Base-by-base conservation (phyloP, 106 monocot species). In the Dendrobium catenatum region DNA sequence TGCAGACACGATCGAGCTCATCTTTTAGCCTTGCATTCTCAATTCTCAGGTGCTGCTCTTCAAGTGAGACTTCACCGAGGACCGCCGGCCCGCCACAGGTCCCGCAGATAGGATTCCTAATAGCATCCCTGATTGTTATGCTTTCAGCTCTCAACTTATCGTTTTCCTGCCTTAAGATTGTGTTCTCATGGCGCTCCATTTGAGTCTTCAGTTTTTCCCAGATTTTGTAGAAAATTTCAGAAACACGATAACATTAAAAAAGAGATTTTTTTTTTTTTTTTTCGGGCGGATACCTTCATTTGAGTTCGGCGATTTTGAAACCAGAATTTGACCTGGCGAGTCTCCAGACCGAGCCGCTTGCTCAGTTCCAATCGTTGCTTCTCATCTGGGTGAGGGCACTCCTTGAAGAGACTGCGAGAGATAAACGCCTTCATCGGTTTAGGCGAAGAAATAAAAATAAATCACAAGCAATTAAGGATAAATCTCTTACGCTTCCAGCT, bases 101-200 rank as follows among this genome's bases (percentile, higher is more conserved):
- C 42, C 51, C 78, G 87, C 93, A 93, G 18, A 83, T 77, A 0
- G 88, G 88, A 84, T 90, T 90, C 59, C 90, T 67, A 82, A 90
- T 85, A 1, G 87, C 83, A 22, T 88, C 93, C n/a, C 84, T 47
- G 64, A 89, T 85, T 2, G 78, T 61, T 73, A 90, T 76, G 82
- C 90, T 93, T 82, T 93, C 93, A 7, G 82, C 67, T 41, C 83
- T 59, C 64, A 93, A 85, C 82, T 84, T 88, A 68, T 93, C 93
- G 82, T 93, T 93, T 80, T 93, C 90, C 26, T 87, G 85, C 79
- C 80, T 73, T 16, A 93, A 83, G 29, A 93, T 83, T 0, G 85
- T 61, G 85, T 93, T 93, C 76, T 98, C 97, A 16, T 91, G 92
- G 1, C 97, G 73, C 81, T 98, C 97, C 64, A 92, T 77, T 78